phyloP scores from a whole-genome alignment of 2,329 filamentous ascomycete species.

The Fusarium veterinarium region DNA sequence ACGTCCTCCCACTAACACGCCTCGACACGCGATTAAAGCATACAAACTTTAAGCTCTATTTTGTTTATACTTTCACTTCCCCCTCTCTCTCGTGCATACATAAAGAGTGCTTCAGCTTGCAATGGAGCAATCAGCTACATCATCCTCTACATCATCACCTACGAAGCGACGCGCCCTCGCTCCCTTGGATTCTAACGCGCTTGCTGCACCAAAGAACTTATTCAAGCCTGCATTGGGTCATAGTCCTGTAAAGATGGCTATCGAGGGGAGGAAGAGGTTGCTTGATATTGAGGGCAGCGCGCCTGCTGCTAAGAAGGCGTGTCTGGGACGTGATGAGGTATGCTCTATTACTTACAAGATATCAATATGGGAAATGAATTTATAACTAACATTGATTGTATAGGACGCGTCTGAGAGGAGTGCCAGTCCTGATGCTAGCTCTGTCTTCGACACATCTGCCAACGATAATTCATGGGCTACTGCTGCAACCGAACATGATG shows the following conservation, averaged over 20 bases:
- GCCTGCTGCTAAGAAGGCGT: conserved; percentile 49
- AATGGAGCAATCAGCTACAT: conserved; percentile 39
- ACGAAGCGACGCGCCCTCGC: conserved; percentile 62
- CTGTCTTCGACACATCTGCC: conserved; percentile 62
- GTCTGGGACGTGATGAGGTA: conserved; percentile 49
- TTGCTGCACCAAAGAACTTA: conserved; percentile 46
- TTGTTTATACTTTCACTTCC: not conserved
- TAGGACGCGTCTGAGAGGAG: conserved; percentile 48
- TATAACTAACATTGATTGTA: conserved; percentile 1
- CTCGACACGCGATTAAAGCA: conserved; percentile 10
- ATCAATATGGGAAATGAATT: not conserved
- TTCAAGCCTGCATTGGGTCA: conserved; percentile 33
- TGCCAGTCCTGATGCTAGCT: conserved; percentile 57
- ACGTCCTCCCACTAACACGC: conserved; percentile 30
- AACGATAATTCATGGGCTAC: conserved; percentile 62
- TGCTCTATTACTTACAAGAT: not conserved
- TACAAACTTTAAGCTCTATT: not conserved
- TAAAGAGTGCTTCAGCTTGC: not conserved
- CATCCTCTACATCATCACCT: conserved; percentile 49
- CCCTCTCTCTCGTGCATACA: not conserved
- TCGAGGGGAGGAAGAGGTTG: conserved; percentile 46
- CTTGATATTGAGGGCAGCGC: conserved; percentile 41
- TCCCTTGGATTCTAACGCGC: conserved; percentile 59
- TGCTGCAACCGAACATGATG: conserved; percentile 62
- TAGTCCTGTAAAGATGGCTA: conserved; percentile 42